Percentiles rank a stretch among this genome's conserved stretches.
These are phyloP conservation scores for Fraxinus cuspidata DNA, from an alignment of 257 asterid species.

Conservation along the genomic window DNA sequence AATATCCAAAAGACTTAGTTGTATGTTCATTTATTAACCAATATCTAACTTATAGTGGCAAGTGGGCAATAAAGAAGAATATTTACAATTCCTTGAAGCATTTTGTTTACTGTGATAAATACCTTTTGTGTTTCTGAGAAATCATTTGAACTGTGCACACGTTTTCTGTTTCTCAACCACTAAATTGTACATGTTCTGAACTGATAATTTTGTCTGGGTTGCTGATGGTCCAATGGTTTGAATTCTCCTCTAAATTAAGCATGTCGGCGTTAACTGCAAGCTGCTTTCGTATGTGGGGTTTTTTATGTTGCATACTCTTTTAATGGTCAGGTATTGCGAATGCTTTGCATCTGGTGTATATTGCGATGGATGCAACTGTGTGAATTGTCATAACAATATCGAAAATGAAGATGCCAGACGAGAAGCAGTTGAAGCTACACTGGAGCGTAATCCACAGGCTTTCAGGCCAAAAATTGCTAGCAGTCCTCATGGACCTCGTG, in stretches of 20 bases:
- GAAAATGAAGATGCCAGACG: constrained; percentile 85
- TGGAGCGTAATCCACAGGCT: constrained; percentile 94
- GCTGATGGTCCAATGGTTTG: constrained; percentile 3
- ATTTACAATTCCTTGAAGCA: neutral
- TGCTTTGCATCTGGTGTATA: constrained; percentile 95
- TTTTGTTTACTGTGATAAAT: neutral
- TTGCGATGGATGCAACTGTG: constrained; percentile 95
- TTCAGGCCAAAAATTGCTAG: constrained; percentile 92
- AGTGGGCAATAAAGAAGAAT: neutral
- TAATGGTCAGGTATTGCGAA: constrained; percentile 82
- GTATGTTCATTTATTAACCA: constrained; percentile 7
- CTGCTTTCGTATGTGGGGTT: neutral
- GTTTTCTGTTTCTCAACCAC: neutral
- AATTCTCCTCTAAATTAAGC: constrained; percentile 3
- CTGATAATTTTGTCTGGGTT: neutral
- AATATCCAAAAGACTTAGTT: neutral
- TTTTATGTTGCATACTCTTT: constrained; percentile 21
- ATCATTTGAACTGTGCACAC: neutral
- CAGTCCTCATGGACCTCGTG: constrained; percentile 91
- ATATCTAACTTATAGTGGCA: neutral
- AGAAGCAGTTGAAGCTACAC: constrained; percentile 88
- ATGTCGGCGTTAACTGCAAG: neutral
- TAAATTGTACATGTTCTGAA: neutral
- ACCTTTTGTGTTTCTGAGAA: neutral
- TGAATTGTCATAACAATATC: constrained; percentile 79